These are phyloP conservation scores for Camellia oleifera DNA, from an alignment of 179 eudicot genomes.

Conservation along the genomic window DNA sequence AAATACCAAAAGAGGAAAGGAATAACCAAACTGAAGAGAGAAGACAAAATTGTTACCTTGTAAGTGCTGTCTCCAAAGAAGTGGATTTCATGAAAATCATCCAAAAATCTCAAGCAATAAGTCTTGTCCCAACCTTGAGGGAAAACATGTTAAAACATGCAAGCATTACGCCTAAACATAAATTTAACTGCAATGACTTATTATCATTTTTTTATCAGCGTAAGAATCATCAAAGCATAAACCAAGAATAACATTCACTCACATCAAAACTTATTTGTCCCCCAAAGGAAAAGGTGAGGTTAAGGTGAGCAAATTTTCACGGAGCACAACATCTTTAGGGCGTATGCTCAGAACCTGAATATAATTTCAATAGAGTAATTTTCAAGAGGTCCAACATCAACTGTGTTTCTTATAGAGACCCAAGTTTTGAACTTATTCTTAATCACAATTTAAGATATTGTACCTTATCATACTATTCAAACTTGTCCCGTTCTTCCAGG, in stretches of 20 bases:
- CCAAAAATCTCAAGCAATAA: constrained; percentile 74
- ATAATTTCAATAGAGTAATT: too few species aligned
- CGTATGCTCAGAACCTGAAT: too few species aligned
- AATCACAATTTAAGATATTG: not conserved
- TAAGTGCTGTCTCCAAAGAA: constrained; percentile 97
- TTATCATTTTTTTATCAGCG: not conserved
- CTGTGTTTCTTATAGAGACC: too few species aligned
- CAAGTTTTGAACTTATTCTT: too few species aligned
- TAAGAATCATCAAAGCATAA: not conserved
- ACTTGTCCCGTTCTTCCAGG: constrained; percentile 92
- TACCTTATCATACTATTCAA: constrained; percentile 96
- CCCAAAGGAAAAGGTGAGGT: constrained; percentile 86
- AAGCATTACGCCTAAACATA: constrained; percentile 9
- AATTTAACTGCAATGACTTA: not conserved
- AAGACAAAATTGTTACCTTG: constrained; percentile 46
- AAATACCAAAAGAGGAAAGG: not conserved
- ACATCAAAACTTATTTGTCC: constrained; percentile 98
- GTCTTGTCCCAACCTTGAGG: constrained; percentile 99
- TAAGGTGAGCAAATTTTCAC: constrained; percentile 53
- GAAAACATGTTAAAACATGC: constrained; percentile 51
- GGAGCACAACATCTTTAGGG: too few species aligned
- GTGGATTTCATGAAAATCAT: constrained; percentile 77
- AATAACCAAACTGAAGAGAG: not conserved
- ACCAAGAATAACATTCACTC: constrained; percentile 27
- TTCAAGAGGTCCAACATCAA: too few species aligned